phyloP scores from a whole-genome alignment of 495 filamentous ascomycete species.

The Mycothermus thermophilus region DNA sequence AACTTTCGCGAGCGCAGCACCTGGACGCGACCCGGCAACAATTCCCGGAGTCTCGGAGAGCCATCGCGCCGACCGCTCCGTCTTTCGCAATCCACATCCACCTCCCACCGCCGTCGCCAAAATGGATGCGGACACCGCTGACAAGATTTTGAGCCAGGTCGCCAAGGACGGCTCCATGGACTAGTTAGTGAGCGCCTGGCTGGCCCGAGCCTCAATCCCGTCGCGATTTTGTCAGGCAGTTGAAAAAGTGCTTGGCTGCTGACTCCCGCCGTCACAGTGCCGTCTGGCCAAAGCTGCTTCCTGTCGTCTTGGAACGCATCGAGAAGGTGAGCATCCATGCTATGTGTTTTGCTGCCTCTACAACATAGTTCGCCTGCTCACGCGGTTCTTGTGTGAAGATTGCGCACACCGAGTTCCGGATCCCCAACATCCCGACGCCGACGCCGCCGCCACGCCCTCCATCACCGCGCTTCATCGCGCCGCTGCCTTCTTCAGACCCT shows the following conservation, averaged over 20 bases:
- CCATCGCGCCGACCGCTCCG: too few relatives aligned
- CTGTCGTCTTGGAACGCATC: slow-evolving; percentile 25
- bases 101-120: too few relatives aligned
- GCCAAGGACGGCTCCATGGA: slow-evolving; percentile 56
- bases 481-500: slow-evolving; percentile 34
- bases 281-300: slow-evolving; percentile 26
- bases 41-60: too few relatives aligned
- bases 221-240: neutral
- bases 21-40: too few relatives aligned
- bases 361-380: neutral
- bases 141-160: slow-evolving; percentile 48
- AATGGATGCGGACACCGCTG: slow-evolving; percentile 41
- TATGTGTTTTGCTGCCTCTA: neutral
- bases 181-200: slow-evolving; percentile 35
- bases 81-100: too few relatives aligned
- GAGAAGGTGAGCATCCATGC: slow-evolving; percentile 20
- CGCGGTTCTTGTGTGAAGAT: slow-evolving; percentile 15
- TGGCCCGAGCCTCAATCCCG: neutral
- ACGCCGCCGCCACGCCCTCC: slow-evolving; percentile 20
- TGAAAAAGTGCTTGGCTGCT: too few relatives aligned
- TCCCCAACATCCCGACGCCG: slow-evolving; percentile 25
- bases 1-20: too few relatives aligned
- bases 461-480: slow-evolving; percentile 30
- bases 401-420: slow-evolving; percentile 29
- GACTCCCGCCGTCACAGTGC: slow-evolving; percentile 26